Evolutionary conservation across 2,329 filamentous ascomycete species (phyloP).

Genomic region (Trichoderma brevicompactum): DNA sequence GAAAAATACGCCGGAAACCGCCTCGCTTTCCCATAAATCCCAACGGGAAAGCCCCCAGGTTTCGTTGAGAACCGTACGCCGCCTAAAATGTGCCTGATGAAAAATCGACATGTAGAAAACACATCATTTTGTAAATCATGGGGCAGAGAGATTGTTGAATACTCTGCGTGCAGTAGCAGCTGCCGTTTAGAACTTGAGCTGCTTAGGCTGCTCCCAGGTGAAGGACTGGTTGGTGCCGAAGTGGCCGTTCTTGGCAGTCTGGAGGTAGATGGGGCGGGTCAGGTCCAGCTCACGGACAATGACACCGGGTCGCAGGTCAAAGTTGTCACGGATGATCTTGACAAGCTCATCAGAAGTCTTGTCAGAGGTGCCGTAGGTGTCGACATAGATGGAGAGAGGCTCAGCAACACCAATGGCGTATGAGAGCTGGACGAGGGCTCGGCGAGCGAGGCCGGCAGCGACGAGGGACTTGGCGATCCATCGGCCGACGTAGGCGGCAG

Average conservation of each 20-base stretch:
- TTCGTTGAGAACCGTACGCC: constrained; percentile 56
- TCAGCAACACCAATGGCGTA: constrained; percentile 99
- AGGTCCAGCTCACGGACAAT: constrained; percentile 98
- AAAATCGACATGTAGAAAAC: constrained; percentile 43
- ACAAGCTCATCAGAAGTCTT: constrained; percentile 93
- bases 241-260: constrained; percentile 99
- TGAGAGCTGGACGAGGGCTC: constrained; percentile 94
- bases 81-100: constrained; percentile 44
- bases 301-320: constrained; percentile 96
- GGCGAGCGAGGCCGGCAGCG: constrained; percentile 83
- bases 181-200: constrained; percentile 78
- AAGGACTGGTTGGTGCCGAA: constrained; percentile 97
- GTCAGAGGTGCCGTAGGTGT: constrained; percentile 92
- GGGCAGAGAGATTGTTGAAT: constrained; percentile 49
- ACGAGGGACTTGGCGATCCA: constrained; percentile 99
- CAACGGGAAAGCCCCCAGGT: constrained; percentile 43
- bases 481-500: constrained; percentile 93
- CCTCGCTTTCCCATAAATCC: constrained; percentile 41
- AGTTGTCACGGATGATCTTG: constrained; percentile 92
- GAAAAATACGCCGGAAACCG: constrained; percentile 43
- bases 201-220: constrained; percentile 98
- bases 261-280: constrained; percentile 94
- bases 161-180: constrained; percentile 37
- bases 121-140: constrained; percentile 42
- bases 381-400: constrained; percentile 96